phyloP scores from a whole-genome alignment of 139 green algal genomes.

The Tetratostichococcus sp. region DNA sequence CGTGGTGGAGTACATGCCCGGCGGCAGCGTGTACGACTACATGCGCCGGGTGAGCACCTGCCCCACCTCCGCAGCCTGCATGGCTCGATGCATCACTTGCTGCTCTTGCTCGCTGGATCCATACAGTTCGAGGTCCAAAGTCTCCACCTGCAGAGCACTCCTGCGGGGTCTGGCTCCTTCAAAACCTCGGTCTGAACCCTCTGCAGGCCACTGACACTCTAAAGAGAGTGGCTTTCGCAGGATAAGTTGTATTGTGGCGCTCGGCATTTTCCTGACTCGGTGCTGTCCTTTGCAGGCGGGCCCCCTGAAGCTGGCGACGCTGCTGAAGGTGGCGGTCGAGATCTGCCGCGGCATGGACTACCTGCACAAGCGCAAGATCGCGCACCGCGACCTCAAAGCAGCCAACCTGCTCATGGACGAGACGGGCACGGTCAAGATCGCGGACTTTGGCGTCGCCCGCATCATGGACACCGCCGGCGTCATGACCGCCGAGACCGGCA shows the following conservation, averaged over 20 bases:
- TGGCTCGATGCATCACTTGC: too few relatives aligned
- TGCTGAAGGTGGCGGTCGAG: constrained; percentile 82
- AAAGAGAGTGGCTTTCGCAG: too few relatives aligned
- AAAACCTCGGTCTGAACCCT: too few relatives aligned
- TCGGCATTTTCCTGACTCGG: too few relatives aligned
- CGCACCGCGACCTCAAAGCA: constrained; percentile 84
- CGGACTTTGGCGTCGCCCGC: constrained; percentile 95
- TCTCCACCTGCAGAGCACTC: too few relatives aligned
- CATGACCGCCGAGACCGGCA: constrained; percentile 99
- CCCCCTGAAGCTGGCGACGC: constrained; percentile 49
- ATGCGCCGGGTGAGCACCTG: constrained; percentile 67
- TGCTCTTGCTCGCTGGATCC: too few relatives aligned
- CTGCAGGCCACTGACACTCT: background rate
- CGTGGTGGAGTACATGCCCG: constrained; percentile 97
- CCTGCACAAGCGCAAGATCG: constrained; percentile 96
- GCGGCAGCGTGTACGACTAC: constrained; percentile 93
- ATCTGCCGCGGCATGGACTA: constrained; percentile 98
- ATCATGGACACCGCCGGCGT: constrained; percentile 77
- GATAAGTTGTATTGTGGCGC: too few relatives aligned
- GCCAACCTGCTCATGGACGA: constrained; percentile 98
- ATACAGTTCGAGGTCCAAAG: too few relatives aligned
- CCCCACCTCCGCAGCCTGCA: too few relatives aligned
- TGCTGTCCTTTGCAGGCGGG: constrained; percentile 49
- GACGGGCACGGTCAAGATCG: constrained; percentile 86
- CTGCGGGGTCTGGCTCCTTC: too few relatives aligned